Percentiles rank a stretch among this genome's conserved stretches.
These are phyloP conservation scores for Basidiobolus heterosporus DNA, from an alignment of 371 early-diverging fungal genomes.

Conservation along the genomic window DNA sequence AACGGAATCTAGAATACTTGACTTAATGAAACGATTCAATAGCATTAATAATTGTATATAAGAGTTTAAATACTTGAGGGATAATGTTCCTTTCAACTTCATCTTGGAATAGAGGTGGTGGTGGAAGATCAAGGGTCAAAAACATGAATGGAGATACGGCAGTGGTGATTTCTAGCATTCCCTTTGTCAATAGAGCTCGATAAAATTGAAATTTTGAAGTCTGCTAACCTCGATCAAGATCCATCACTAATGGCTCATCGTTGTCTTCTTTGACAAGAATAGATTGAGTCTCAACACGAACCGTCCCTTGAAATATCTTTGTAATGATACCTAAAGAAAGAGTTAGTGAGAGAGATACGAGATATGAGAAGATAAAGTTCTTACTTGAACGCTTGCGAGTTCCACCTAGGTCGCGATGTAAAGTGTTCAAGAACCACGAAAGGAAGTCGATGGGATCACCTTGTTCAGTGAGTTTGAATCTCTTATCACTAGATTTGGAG, in stretches of 20 bases:
- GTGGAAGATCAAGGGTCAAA: conserved; percentile 81
- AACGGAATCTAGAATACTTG: conserved; percentile 34
- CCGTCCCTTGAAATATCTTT: conserved; percentile 69
- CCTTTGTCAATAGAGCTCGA: neutral
- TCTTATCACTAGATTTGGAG: conserved; percentile 60
- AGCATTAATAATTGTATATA: neutral
- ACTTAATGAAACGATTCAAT: neutral
- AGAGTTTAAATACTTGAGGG: conserved; percentile 51
- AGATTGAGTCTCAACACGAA: conserved; percentile 49
- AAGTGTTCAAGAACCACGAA: conserved; percentile 81
- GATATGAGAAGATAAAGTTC: neutral
- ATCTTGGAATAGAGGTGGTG: conserved; percentile 81
- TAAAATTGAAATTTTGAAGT: conserved; percentile 1
- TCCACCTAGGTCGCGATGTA: conserved; percentile 77
- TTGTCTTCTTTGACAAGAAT: conserved; percentile 20
- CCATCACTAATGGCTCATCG: conserved; percentile 18
- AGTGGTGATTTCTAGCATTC: conserved; percentile 23
- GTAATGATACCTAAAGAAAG: conserved; percentile 43
- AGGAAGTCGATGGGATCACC: conserved; percentile 81
- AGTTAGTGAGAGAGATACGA: neutral
- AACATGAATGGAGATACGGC: conserved; percentile 58
- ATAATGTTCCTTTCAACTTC: conserved; percentile 76
- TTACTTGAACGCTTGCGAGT: conserved; percentile 40
- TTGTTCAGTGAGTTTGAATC: conserved; percentile 65
- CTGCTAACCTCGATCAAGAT: conserved; percentile 20